Conservation (phyloP, 2,329 filamentous ascomycete genomes). For the Colletotrichum ledebouriae region DNA sequence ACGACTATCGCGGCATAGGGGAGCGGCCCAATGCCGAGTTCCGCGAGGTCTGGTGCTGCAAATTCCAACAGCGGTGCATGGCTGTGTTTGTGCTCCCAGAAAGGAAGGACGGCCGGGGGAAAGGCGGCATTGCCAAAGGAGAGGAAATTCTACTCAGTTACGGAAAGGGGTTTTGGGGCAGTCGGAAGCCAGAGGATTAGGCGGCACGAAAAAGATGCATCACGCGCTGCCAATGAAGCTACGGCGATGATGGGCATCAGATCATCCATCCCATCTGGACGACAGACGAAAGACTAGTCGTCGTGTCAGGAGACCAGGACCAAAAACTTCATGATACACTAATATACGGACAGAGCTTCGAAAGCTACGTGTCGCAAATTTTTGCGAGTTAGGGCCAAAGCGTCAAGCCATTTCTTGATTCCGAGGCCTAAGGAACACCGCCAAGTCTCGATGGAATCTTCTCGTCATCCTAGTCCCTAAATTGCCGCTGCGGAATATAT, state of each 20-base stretch:
- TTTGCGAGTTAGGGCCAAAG: no score
- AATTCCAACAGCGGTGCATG: slow-evolving; percentile 66
- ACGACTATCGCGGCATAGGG: slow-evolving; percentile 74
- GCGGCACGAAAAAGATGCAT: no score
- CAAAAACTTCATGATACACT: no score
- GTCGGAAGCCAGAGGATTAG: slow-evolving; percentile 1
- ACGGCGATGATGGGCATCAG: no score
- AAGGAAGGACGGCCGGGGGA: slow-evolving; percentile 53
- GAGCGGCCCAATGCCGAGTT: slow-evolving; percentile 71
- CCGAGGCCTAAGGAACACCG: background rate
- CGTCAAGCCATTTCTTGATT: no score
- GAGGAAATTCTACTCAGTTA: slow-evolving; percentile 77
- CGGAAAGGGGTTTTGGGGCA: slow-evolving; percentile 71
- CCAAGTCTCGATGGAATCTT: background rate
- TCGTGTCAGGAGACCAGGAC: no score
- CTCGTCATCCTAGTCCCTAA: slow-evolving; percentile 46
- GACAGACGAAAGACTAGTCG: no score
- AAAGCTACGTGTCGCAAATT: no score
- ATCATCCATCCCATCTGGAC: no score
- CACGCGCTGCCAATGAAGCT: no score
- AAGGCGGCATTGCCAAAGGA: slow-evolving; percentile 65
- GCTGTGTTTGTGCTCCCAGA: slow-evolving; percentile 68
- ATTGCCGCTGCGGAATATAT: slow-evolving; percentile 56
- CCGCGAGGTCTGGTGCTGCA: slow-evolving; percentile 67
- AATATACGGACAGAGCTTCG: no score